A percentile compares a stretch with the other conserved stretches of the same genome.
Evolutionary conservation across 805 yeast genomes (phyloP).

Genomic region (Schwanniomyces vanrijiae): DNA sequence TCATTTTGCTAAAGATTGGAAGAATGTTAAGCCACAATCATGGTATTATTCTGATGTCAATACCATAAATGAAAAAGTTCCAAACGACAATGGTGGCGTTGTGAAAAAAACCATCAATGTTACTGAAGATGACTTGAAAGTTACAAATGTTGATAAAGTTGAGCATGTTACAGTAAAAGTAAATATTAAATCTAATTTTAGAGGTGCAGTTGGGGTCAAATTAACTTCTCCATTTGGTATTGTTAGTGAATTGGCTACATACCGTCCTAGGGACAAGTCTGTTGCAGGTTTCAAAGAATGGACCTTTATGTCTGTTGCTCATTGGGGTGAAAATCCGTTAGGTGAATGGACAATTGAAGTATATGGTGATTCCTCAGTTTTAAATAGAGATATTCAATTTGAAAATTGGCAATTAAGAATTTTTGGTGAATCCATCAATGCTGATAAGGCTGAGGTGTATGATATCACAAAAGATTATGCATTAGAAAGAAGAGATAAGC

Average conservation of each 20-base stretch:
- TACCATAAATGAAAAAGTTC: conserved; percentile 26
- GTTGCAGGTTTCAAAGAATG: conserved; percentile 67
- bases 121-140: conserved; percentile 45
- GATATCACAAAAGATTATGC: conserved; percentile 52
- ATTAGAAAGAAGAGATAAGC: conserved; percentile 29
- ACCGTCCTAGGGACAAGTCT: conserved; percentile 59
- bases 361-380: conserved; percentile 34
- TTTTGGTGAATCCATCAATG: conserved; percentile 78
- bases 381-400: conserved; percentile 38
- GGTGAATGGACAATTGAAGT: conserved; percentile 86
- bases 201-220: conserved; percentile 71
- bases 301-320: conserved; percentile 97
- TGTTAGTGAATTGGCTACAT: conserved; percentile 68
- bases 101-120: conserved; percentile 40
- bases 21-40: conserved; percentile 87
- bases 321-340: conserved; percentile 83
- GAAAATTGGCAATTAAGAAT: conserved; percentile 73
- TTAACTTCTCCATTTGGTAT: conserved; percentile 77
- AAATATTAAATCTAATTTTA: conserved; percentile 56
- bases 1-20: conserved; percentile 70
- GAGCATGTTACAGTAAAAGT: conserved; percentile 89
- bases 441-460: conserved; percentile 57
- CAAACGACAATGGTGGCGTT: conserved; percentile 9
- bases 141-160: conserved; percentile 62
- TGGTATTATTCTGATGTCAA: conserved; percentile 60